Conservation (phyloP, 345 rosid species). For the Aquilaria sinensis region DNA sequence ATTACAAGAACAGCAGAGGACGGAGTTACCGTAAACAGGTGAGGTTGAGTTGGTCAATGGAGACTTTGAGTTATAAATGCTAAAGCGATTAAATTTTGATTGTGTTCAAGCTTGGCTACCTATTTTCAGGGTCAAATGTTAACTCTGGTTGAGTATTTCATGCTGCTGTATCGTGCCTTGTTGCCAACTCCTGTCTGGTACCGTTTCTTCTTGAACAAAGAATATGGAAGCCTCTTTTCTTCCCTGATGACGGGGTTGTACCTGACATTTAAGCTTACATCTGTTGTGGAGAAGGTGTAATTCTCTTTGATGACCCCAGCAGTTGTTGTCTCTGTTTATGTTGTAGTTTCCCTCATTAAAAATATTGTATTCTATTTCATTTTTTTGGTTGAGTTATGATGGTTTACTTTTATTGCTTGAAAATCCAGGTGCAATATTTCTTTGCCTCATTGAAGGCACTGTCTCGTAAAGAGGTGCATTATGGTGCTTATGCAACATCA, state of each 20-base stretch:
- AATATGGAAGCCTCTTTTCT: conserved; percentile 81
- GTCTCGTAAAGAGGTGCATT: conserved; percentile 90
- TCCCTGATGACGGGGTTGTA: conserved; percentile 77
- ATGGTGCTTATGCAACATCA: conserved; percentile 93
- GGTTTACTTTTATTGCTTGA: conserved; percentile 5
- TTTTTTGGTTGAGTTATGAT: background rate
- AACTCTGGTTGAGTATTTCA: conserved; percentile 64
- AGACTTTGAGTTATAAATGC: no score
- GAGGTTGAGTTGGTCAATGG: no score
- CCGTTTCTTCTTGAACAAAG: conserved; percentile 81
- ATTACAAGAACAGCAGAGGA: conserved; percentile 94
- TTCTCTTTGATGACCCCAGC: background rate
- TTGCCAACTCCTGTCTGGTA: conserved; percentile 90
- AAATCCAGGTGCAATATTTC: conserved; percentile 81
- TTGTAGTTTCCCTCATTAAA: background rate
- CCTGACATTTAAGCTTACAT: conserved; percentile 74
- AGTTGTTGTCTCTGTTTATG: background rate
- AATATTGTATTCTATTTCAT: background rate
- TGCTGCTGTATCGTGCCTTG: conserved; percentile 69
- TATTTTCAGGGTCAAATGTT: conserved; percentile 66
- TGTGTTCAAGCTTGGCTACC: background rate
- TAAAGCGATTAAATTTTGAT: background rate
- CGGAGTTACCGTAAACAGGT: conserved; percentile 85
- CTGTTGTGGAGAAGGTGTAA: conserved; percentile 73
- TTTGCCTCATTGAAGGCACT: conserved; percentile 81